Percentiles rank a stretch among this genome's conserved stretches.
phyloP scores from a whole-genome alignment of 2,329 filamentous ascomycete genomes.

The Rosellinia necatrix region DNA sequence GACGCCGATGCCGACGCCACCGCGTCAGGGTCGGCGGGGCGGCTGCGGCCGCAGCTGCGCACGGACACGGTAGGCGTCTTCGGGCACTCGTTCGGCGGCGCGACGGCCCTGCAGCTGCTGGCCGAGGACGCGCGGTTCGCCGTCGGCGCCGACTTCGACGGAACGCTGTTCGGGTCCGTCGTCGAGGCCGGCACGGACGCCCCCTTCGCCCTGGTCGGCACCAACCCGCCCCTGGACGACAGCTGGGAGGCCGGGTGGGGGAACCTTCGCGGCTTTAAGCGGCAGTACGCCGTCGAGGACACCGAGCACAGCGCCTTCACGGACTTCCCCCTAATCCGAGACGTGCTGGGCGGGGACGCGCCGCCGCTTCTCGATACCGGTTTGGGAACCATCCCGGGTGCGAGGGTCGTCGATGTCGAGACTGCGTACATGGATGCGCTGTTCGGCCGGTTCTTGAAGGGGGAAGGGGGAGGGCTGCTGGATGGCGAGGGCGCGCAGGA shows the following conservation, averaged over 20 bases:
- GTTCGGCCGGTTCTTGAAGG: slow-evolving; percentile 19
- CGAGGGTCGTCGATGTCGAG: slow-evolving; percentile 12
- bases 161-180: slow-evolving; percentile 2
- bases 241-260: not conserved
- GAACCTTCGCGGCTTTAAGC: slow-evolving; percentile 11
- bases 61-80: not conserved
- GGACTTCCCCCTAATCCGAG: slow-evolving; percentile 1
- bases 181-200: not conserved
- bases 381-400: slow-evolving; percentile 8
- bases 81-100: slow-evolving; percentile 11
- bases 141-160: slow-evolving; percentile 8
- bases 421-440: slow-evolving; percentile 11
- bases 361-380: not conserved
- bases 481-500: slow-evolving; percentile 11
- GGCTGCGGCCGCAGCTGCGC: not conserved
- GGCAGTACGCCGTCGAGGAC: not conserved
- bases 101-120: slow-evolving; percentile 2
- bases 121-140: slow-evolving; percentile 2
- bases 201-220: slow-evolving; percentile 2
- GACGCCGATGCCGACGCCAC: too few species aligned
- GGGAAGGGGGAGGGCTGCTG: slow-evolving; percentile 5
- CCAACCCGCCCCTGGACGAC: not conserved
- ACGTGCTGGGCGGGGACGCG: not conserved
- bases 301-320: slow-evolving; percentile 4
- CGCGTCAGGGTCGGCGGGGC: too few species aligned